phyloP scores from a whole-genome alignment of 1,284 basidiomycete genomes.

The Puccinia novopanici region DNA sequence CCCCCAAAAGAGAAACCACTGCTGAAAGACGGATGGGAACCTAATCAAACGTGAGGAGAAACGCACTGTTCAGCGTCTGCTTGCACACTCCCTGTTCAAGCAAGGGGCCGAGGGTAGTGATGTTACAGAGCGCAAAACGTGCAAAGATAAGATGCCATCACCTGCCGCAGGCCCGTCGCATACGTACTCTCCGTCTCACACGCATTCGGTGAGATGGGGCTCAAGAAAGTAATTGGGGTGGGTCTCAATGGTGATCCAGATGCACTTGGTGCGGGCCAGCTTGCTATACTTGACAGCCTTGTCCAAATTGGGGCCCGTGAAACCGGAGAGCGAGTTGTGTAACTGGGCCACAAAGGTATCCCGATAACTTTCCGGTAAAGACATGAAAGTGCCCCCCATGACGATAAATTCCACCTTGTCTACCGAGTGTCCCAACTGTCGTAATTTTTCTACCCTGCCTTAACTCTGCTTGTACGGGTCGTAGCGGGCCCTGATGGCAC shows the following conservation, averaged over 20 bases:
- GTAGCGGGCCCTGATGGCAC: constrained; percentile 94
- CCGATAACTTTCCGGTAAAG: constrained; percentile 93
- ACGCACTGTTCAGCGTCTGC: too few relatives aligned
- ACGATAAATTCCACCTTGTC: constrained; percentile 99
- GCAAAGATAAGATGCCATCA: too few relatives aligned
- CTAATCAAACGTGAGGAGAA: too few relatives aligned
- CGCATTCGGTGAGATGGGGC: constrained; percentile 92
- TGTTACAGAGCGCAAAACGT: too few relatives aligned
- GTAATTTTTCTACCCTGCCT: constrained; percentile 90
- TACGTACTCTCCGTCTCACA: too few relatives aligned
- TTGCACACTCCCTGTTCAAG: too few relatives aligned
- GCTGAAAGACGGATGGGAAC: too few relatives aligned
- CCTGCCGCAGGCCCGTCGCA: too few relatives aligned
- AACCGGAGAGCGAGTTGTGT: constrained; percentile 94
- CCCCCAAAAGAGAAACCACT: too few relatives aligned
- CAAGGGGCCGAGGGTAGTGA: too few relatives aligned
- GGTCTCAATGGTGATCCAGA: constrained; percentile 99
- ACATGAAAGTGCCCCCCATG: constrained; percentile 99
- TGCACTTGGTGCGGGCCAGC: constrained; percentile 95
- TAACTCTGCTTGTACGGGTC: constrained; percentile 98
- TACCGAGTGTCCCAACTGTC: constrained; percentile 89
- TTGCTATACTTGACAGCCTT: constrained; percentile 98
- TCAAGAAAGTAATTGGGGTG: constrained; percentile 96
- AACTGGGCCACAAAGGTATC: constrained; percentile 91
- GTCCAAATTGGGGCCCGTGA: constrained; percentile 87